Base-by-base conservation (phyloP, 306 rosid species). In the Ziziphus jujuba region DNA sequence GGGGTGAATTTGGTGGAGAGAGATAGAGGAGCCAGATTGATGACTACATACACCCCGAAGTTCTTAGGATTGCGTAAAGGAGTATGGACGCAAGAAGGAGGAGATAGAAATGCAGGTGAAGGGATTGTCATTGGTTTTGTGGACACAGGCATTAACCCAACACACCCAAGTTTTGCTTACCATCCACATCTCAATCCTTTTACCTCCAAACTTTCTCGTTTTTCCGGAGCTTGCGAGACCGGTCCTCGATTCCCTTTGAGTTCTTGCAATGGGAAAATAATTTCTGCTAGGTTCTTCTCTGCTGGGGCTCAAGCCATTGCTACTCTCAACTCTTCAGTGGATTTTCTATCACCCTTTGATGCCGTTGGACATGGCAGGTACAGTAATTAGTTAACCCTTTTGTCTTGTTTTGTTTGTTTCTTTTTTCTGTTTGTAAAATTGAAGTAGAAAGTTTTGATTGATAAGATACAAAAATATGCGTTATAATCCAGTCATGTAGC, bases 281-380 rank as follows among this genome's bases (percentile, higher is more conserved):
- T 85, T 13, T 76, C 88, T 0, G 97, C 96, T 0, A 81, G 81
- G 69, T 93, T 72, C 76, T 88, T 90, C 85, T 81, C 91, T 0
- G 81, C 86, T n/a, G 98, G 98, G 44, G 97, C 91, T 75, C 54
- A 78, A 71, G 91, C 97, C 5, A 33, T 16, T 33, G 70, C 88
- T 3, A 65, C 78, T 34, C 88, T 90, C 22, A 79, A 90, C 59
- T 22, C 96, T 77, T 82, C 98, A 1, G 11, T 80, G 1, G 97
- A 93, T 52, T 78, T 93, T 64, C 96, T 90, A 61, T 93, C 98
- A 16, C 98, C 97, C 0, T 86, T 81, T 73, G 96, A 90, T 79
- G 86, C 87, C 3, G 85, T 67, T 51, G 99, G 99, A 55, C 97
- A 90, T 70, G 98, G 99, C 79, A 93, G 98, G 98, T 91, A 35